Base-by-base conservation (phyloP, 345 rosid species). In the Erucastrum elatum region DNA sequence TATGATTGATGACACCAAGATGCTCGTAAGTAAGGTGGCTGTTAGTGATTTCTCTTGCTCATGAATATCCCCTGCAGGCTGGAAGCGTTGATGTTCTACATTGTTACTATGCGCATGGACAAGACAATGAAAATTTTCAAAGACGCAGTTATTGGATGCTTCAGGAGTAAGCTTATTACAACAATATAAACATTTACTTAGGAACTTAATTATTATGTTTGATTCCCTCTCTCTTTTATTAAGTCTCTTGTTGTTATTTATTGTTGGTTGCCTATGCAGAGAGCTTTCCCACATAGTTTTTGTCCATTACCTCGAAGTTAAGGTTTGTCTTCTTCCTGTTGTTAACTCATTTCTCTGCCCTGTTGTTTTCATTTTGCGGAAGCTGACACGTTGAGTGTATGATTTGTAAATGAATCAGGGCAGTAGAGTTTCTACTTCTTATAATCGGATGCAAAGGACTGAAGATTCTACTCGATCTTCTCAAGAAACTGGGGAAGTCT, bases 131-230 rank as follows among this genome's bases (percentile, higher is more conserved):
- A 76, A 87, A 83, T 80, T 95, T 95, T 80, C 99, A 93, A 76
- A 89, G 99, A 62, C 91, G 99, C 84, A 89, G 96, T 75, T 95
- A 95, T 70, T 95, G 99, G 98, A 81, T 91, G 96, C 99, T 95
- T 81, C 98, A 93, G 76, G 94, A 95, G 99, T 95, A 84, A 90
- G 99, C 87, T 71, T 49, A 41, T 55, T 41, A 66, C 16, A 59
- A 21, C 69, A 29, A 25, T 31, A 12, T 25, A 16, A 17, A 3
- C 70, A 72, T 77, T 55, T 68, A 7, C 21, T 56, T 62, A 26
- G 35, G 77, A 16, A 17, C 55, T 60, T 15, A 62, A 31, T 25
- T 60, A 51, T 35, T 39, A n/a, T 29, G 3, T 29, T 29, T 0
- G 3, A 29, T 29, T 29, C 31, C 4, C 31, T 29, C 31, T 29